Evolutionary conservation across 2,329 filamentous ascomycete genomes (phyloP), one percentile per base, ranked within the genome.

Genomic region (Calonectria pauciramosa): DNA sequence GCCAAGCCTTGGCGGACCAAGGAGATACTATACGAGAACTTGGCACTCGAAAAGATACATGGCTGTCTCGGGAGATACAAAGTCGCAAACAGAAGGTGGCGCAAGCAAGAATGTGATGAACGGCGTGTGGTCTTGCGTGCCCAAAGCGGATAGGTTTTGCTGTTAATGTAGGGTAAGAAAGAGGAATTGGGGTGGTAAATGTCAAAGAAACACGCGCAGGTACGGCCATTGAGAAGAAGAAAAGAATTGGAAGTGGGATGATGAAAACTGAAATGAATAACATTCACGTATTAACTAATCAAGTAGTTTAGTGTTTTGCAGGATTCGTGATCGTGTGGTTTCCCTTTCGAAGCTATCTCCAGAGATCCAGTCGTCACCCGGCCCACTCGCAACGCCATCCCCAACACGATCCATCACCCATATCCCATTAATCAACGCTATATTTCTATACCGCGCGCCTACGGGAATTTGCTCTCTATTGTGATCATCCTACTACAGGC

Each of bases 1-100:
- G 47, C 80, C 49, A n/a, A 74, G 75, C 5, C 80, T 85, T 54
- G 77, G 81, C 18, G 56, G 18, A 28, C 3, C 38, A 41, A 63
- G 56, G 34, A 20, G 14, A 41, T 13, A 20, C 36, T 63, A 28
- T 41, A n/a, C 34, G 8, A 20, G n/a, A 26, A 63, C 56, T 63
- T 63, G 36, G 56, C 56, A 11, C 10, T 28, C 5, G 23, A 41
- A 41, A 41, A 38, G 14, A 14, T 28, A 30, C n/a, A 16, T 23
- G 10, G 14, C 7, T 14, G 36, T 41, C 23, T 11, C 36, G 26
- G 34, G 11, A 63, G 36, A 41, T 18, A 41, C n/a, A 28, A 63
- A 63, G 2, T 10, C 18, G 52, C 14, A 10, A 56, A 13, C 28
- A 11, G 18, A 32, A 34, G 2, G 52, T 56, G 9, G 18, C 44